Percentiles rank a stretch among this genome's conserved stretches.
phyloP scores from a whole-genome alignment of 2,329 filamentous ascomycete species.

The Reticulascus tulasneorum region DNA sequence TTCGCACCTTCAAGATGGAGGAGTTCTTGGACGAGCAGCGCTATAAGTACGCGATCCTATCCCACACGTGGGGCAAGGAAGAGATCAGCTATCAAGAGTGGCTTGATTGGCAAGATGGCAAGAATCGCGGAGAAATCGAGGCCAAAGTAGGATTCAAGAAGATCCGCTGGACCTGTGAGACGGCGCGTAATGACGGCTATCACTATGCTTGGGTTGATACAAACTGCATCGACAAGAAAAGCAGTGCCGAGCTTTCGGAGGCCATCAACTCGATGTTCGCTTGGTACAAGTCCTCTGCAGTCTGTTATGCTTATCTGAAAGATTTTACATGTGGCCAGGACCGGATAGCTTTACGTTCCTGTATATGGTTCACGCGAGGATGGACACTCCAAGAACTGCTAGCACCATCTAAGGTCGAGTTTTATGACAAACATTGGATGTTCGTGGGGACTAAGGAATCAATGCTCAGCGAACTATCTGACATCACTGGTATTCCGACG shows the following conservation, averaged over 20 bases:
- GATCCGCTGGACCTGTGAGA: constrained; percentile 14
- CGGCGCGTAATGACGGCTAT: constrained; percentile 7
- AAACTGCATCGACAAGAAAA: constrained; percentile 14
- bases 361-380: constrained; percentile 18
- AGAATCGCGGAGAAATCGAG: background rate
- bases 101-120: background rate
- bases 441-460: constrained; percentile 1
- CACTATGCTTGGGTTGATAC: constrained; percentile 12
- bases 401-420: constrained; percentile 15
- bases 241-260: constrained; percentile 8
- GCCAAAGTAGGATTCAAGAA: constrained; percentile 17
- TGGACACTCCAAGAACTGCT: constrained; percentile 21
- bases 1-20: background rate
- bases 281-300: constrained; percentile 7
- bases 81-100: constrained; percentile 22
- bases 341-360: constrained; percentile 2
- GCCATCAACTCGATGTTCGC: constrained; percentile 12
- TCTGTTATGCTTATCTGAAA: constrained; percentile 7
- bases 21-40: constrained; percentile 12
- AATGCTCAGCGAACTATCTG: constrained; percentile 14
- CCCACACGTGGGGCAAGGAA: constrained; percentile 24
- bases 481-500: constrained; percentile 22
- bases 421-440: constrained; percentile 14
- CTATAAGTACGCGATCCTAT: constrained; percentile 25
- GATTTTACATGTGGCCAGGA: background rate